Evolutionary conservation across 176 grass and related monocot species (phyloP).

Genomic region (Guadua angustifolia): DNA sequence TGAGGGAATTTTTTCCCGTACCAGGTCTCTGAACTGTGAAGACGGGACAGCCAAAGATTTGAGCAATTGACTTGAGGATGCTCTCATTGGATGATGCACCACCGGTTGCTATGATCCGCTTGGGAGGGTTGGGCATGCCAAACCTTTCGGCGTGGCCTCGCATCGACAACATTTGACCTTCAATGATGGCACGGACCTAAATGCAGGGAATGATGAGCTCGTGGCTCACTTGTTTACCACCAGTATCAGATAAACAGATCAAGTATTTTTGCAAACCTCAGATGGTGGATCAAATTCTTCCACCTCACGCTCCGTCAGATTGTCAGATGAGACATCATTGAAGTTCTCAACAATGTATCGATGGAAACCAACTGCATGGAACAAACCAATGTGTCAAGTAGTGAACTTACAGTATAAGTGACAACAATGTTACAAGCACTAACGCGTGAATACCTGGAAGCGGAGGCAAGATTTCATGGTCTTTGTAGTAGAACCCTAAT

Average conservation of each 20-base stretch:
- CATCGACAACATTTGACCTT: constrained; percentile 93
- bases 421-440: not conserved
- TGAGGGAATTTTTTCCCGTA: constrained; percentile 33
- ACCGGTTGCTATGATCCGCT: constrained; percentile 86
- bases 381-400: not conserved
- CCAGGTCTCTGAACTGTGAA: constrained; percentile 87
- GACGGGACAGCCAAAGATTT: constrained; percentile 86
- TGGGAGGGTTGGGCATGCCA: constrained; percentile 87
- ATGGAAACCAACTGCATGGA: constrained; percentile 67
- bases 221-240: not conserved
- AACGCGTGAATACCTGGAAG: constrained; percentile 70
- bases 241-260: not conserved
- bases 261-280: constrained; percentile 50
- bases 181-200: constrained; percentile 79
- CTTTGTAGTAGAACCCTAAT: constrained; percentile 98
- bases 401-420: constrained; percentile 5
- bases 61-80: constrained; percentile 67
- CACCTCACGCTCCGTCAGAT: constrained; percentile 56
- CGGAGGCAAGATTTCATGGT: constrained; percentile 94
- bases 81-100: constrained; percentile 80
- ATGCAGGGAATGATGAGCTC: not conserved
- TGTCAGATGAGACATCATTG: constrained; percentile 43
- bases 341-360: constrained; percentile 64
- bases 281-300: constrained; percentile 79
- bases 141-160: constrained; percentile 90